phyloP scores from a whole-genome alignment of 129 eudicot genomes.

The Gnaphalium uliginosum region DNA sequence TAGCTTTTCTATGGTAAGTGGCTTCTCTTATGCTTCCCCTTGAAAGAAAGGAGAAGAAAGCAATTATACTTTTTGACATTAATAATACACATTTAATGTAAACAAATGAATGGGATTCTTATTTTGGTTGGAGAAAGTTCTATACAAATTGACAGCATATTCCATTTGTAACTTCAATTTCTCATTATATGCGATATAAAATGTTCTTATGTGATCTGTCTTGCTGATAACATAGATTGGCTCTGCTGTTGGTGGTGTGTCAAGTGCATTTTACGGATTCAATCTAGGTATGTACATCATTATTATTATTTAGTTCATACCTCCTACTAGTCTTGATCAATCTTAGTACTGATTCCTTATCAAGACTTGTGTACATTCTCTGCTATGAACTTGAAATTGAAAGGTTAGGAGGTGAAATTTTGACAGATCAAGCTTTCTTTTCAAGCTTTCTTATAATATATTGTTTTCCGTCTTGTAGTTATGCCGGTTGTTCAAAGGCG shows the following conservation, averaged over 20 bases:
- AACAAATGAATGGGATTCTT: neutral
- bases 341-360: neutral
- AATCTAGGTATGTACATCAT: conserved; percentile 51
- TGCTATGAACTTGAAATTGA: neutral
- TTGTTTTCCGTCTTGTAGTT: conserved; percentile 40
- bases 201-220: neutral
- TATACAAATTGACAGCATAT: neutral
- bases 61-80: neutral
- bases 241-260: conserved; percentile 88
- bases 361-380: conserved; percentile 5
- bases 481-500: conserved; percentile 87
- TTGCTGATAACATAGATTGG: conserved; percentile 56
- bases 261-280: conserved; percentile 88
- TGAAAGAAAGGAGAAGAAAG: neutral
- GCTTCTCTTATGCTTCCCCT: neutral
- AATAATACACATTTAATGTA: neutral
- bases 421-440: neutral
- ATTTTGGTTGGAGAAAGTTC: neutral
- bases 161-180: neutral
- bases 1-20: conserved; percentile 80
- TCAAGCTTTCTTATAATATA: neutral
- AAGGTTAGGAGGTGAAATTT: neutral
- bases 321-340: neutral
- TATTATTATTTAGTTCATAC: neutral
- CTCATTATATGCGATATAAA: neutral